Percentiles rank a stretch among this genome's conserved stretches.
Conservation (phyloP, 1,284 basidiomycete species). For the Rhodotorula mucilaginosa region DNA sequence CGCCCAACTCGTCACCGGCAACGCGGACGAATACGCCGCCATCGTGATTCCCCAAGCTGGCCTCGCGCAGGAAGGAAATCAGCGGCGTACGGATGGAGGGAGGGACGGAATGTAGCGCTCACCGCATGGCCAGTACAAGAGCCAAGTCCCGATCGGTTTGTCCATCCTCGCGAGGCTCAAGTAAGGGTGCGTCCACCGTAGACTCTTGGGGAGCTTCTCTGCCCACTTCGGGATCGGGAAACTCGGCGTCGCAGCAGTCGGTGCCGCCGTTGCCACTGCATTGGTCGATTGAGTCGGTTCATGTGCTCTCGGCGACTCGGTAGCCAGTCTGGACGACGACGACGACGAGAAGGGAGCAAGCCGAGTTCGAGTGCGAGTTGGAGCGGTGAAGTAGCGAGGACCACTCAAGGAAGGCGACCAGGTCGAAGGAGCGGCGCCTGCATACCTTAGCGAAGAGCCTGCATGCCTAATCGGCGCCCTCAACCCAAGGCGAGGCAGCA, state of each 20-base stretch:
- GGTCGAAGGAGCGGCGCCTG: background rate
- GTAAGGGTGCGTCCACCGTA: conserved; percentile 61
- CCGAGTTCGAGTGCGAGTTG: background rate
- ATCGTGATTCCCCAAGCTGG: conserved; percentile 94
- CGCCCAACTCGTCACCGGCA: conserved; percentile 64
- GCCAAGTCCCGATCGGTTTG: conserved; percentile 89
- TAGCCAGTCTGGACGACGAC: no score
- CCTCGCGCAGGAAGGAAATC: background rate
- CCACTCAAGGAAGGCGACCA: background rate
- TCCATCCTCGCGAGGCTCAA: conserved; percentile 81
- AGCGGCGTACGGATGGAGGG: background rate
- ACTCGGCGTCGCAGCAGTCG: background rate
- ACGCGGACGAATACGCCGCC: conserved; percentile 73
- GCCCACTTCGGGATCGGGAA: conserved; percentile 31
- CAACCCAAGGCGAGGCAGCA: background rate
- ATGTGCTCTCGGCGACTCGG: no score
- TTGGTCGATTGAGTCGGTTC: no score
- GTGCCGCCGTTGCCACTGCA: background rate
- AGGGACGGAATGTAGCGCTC: conserved; percentile 41
- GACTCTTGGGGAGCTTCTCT: conserved; percentile 12
- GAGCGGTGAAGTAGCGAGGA: background rate
- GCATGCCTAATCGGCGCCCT: background rate
- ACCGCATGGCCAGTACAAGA: conserved; percentile 93
- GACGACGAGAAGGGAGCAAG: no score
- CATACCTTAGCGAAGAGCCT: background rate